Evolutionary conservation across 2,329 filamentous ascomycete genomes (phyloP).

Genomic region (Cercospora sp.): DNA sequence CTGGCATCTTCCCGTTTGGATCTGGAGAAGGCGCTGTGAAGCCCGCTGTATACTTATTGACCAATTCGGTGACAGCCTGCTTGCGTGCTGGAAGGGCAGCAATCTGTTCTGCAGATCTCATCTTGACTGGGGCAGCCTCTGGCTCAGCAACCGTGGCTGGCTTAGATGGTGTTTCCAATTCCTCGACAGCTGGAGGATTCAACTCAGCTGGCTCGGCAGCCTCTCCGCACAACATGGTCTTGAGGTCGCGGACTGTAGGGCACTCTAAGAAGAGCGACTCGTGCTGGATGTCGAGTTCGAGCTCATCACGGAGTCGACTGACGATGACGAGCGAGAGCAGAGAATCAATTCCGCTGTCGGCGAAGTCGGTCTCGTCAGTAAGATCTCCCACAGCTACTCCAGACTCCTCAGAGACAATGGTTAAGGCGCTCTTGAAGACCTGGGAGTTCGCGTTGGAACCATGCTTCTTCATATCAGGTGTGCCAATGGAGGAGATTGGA

Average conservation of each 20-base stretch:
- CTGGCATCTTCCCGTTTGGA: neutral
- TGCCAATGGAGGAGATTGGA: neutral
- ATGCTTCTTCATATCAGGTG: neutral
- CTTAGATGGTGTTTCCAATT: neutral
- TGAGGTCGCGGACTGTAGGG: slow-evolving; percentile 19
- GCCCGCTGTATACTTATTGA: slow-evolving; percentile 29
- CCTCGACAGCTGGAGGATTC: neutral
- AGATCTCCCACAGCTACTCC: neutral
- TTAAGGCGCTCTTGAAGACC: neutral
- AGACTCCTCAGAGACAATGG: neutral
- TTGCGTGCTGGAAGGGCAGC: slow-evolving; percentile 18
- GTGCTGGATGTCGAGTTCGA: slow-evolving; percentile 35
- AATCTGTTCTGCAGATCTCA: neutral
- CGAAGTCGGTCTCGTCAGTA: neutral
- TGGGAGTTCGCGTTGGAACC: neutral
- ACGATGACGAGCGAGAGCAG: slow-evolving; percentile 42
- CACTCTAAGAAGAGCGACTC: slow-evolving; percentile 33
- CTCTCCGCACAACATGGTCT: neutral
- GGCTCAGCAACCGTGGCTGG: neutral
- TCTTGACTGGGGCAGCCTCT: neutral
- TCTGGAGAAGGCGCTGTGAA: slow-evolving; percentile 21
- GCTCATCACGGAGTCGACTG: slow-evolving; percentile 38
- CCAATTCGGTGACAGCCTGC: slow-evolving; percentile 28
- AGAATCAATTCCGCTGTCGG: slow-evolving; percentile 18
- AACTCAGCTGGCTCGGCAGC: neutral